Percentiles rank a stretch among this genome's conserved stretches.
These are phyloP conservation scores for Hyparrhenia diplandra DNA, from an alignment of 176 grass and related monocot genomes.

Conservation along the genomic window DNA sequence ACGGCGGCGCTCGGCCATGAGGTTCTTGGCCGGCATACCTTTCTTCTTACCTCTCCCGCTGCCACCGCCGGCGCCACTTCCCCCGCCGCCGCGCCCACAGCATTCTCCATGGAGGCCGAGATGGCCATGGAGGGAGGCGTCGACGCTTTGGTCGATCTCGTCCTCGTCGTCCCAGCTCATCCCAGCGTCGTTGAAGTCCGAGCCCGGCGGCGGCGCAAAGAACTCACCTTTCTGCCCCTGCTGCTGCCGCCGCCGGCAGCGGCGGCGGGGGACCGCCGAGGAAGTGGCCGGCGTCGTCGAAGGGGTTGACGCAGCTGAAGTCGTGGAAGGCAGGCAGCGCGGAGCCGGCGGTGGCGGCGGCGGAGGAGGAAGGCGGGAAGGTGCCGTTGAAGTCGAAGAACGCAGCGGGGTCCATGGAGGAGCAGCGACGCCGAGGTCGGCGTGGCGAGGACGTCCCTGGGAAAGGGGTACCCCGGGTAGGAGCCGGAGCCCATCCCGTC, in stretches of 20 bases:
- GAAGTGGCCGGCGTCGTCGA: conserved; percentile 45
- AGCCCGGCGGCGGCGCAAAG: conserved; percentile 9
- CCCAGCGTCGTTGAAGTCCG: background rate
- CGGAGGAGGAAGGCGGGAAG: conserved; percentile 36
- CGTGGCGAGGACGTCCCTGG: conserved; percentile 23
- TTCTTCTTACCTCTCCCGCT: conserved; percentile 66
- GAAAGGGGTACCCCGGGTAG: conserved; percentile 22
- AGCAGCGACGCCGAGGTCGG: conserved; percentile 22
- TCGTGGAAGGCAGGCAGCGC: conserved; percentile 35
- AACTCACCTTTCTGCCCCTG: conserved; percentile 15
- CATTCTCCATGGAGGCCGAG: conserved; percentile 45
- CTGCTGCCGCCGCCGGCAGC: background rate
- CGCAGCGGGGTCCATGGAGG: conserved; percentile 39
- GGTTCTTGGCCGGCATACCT: conserved; percentile 75
- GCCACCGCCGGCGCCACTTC: conserved; percentile 9
- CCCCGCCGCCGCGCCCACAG: background rate
- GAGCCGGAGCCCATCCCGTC: conserved; percentile 24
- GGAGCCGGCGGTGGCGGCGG: background rate
- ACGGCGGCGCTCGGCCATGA: conserved; percentile 77
- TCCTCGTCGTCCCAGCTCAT: conserved; percentile 34
- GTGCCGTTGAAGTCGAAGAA: conserved; percentile 41
- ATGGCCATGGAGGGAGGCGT: conserved; percentile 38
- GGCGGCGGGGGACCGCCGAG: background rate
- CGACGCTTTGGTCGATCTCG: conserved; percentile 43
- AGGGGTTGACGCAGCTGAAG: conserved; percentile 29